These are phyloP conservation scores for Thalassiosira hispida DNA, from an alignment of 352 stramenopile species.

Conservation along the genomic window DNA sequence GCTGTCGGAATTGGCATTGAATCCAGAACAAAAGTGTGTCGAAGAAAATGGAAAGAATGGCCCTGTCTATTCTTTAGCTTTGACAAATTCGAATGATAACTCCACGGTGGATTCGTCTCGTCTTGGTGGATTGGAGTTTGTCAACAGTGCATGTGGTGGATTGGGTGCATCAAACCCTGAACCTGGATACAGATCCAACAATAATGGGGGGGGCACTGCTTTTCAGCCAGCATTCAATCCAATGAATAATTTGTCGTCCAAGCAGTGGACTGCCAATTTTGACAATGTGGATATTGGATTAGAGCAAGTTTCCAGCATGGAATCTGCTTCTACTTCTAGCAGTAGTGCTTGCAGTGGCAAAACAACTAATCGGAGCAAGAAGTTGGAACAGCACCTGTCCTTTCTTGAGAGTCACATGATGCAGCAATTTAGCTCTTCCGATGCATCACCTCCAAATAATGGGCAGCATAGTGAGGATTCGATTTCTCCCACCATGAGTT, in stretches of 20 bases:
- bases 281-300: conserved; percentile 10
- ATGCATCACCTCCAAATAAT: neutral
- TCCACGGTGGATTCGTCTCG: conserved; percentile 27
- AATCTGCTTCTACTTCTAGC: conserved; percentile 17
- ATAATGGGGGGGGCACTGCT: too few relatives aligned
- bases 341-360: neutral
- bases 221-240: too few relatives aligned
- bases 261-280: conserved; percentile 14
- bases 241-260: neutral
- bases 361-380: conserved; percentile 16
- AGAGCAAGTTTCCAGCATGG: conserved; percentile 15
- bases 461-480: neutral
- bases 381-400: conserved; percentile 28
- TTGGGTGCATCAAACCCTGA: neutral
- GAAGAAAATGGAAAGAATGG: neutral
- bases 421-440: neutral
- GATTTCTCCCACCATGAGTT: neutral
- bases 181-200: neutral
- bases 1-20: conserved; percentile 44
- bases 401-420: conserved; percentile 39
- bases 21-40: conserved; percentile 29
- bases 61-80: conserved; percentile 14
- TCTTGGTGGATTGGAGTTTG: conserved; percentile 4
- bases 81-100: conserved; percentile 20
- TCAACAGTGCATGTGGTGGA: neutral